Conservation (phyloP, 2,329 filamentous ascomycete species). For the Trichoderma asperellum region DNA sequence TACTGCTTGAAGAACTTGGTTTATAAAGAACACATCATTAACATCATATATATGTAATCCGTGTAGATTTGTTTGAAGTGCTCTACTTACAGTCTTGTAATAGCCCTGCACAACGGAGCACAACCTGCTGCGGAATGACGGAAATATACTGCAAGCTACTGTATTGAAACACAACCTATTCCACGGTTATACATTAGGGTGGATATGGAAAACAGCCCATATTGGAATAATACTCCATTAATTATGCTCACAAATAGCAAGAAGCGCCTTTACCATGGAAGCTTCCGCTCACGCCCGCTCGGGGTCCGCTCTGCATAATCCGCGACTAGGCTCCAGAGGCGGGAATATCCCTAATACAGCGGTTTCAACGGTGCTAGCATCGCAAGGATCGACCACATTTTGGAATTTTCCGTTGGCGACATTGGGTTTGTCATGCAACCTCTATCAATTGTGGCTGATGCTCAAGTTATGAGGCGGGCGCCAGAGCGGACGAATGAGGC, state of each 20-base stretch:
- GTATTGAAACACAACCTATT: neutral
- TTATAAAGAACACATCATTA: neutral
- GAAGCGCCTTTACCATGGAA: neutral
- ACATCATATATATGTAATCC: neutral
- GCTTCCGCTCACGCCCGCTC: conserved; percentile 3
- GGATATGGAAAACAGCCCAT: rapidly evolving
- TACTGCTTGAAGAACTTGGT: no score
- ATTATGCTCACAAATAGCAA: neutral
- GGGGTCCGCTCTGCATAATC: neutral
- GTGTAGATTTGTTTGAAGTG: neutral
- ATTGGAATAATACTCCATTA: neutral
- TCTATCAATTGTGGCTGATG: no score
- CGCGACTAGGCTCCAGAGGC: neutral
- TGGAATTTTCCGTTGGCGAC: neutral
- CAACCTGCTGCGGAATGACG: no score
- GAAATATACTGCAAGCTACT: no score
- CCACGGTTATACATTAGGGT: neutral
- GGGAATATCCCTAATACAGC: neutral
- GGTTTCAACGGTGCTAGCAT: neutral
- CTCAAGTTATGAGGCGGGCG: neutral
- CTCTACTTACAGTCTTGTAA: neutral
- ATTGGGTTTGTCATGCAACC: neutral
- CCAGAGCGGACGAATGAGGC: conserved; percentile 1
- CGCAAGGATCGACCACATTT: neutral
- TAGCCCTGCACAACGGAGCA: no score